Conservation (phyloP, 495 filamentous ascomycete species). For the Xylaria longipes region DNA sequence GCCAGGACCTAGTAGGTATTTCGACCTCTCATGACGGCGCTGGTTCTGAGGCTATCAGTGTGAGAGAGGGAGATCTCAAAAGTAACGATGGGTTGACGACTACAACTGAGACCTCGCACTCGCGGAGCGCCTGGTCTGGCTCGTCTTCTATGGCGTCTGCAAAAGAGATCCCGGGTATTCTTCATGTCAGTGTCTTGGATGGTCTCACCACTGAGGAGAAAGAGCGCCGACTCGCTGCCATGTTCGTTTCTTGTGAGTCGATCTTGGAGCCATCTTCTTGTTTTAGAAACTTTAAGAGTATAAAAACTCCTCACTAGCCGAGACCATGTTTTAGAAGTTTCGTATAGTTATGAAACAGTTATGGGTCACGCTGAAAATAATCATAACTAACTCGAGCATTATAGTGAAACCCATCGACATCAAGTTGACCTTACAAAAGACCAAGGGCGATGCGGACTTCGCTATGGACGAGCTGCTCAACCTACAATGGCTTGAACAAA, state of each 20-base stretch:
- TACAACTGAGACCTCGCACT: constrained; percentile 35
- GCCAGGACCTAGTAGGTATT: constrained; percentile 30
- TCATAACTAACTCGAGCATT: not conserved
- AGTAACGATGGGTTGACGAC: constrained; percentile 32
- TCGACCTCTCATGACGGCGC: constrained; percentile 25
- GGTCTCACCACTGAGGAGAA: constrained; percentile 63
- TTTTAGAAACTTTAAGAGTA: not conserved
- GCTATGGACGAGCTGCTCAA: constrained; percentile 85
- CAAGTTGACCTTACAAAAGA: constrained; percentile 67
- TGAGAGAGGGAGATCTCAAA: constrained; percentile 32
- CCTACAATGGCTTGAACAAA: constrained; percentile 71
- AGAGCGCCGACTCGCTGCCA: constrained; percentile 60
- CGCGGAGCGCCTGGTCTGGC: constrained; percentile 26
- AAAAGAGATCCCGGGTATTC: constrained; percentile 16
- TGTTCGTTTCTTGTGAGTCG: constrained; percentile 65
- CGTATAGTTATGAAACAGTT: too few species aligned
- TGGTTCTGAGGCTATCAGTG: constrained; percentile 19
- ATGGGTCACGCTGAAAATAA: not conserved
- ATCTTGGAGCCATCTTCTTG: not conserved
- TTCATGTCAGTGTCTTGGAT: constrained; percentile 46
- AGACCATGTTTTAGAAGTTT: not conserved
- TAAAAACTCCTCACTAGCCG: too few species aligned
- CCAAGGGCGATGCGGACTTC: constrained; percentile 63
- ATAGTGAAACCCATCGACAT: constrained; percentile 66
- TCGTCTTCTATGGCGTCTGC: constrained; percentile 28